These are phyloP conservation scores for Drechslerella dactyloides DNA, from an alignment of 2,329 filamentous ascomycete genomes.

Conservation along the genomic window DNA sequence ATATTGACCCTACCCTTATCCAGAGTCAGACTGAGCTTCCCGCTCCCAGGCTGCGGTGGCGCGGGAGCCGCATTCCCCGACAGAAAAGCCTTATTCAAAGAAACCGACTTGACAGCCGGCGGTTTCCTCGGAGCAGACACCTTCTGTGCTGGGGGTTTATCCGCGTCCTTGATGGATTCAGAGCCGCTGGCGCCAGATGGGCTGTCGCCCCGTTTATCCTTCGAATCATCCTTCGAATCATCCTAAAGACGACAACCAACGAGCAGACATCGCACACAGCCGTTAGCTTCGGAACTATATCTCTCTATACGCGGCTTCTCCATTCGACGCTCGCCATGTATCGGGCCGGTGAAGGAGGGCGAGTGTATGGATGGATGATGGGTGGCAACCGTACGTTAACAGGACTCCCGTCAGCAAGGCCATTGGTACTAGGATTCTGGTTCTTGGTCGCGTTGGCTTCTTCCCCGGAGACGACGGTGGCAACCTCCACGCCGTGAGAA, in stretches of 20 bases:
- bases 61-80: constrained; percentile 68
- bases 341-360: constrained; percentile 12
- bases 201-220: constrained; percentile 50
- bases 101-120: constrained; percentile 80
- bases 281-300: constrained; percentile 18
- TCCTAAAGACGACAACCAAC: constrained; percentile 41
- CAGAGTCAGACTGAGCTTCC: constrained; percentile 58
- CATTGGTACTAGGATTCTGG: constrained; percentile 32
- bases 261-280: neutral
- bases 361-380: neutral
- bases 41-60: constrained; percentile 60
- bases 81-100: constrained; percentile 82
- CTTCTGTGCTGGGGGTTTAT: constrained; percentile 54
- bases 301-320: neutral
- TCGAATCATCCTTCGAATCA: constrained; percentile 29
- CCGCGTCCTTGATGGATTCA: constrained; percentile 58
- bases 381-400: constrained; percentile 25
- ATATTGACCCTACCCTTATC: constrained; percentile 58
- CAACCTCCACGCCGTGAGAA: constrained; percentile 58
- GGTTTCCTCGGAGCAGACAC: constrained; percentile 67
- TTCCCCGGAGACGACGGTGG: constrained; percentile 54
- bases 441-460: constrained; percentile 41
- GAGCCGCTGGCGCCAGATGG: constrained; percentile 56
- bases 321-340: constrained; percentile 13
- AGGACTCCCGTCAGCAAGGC: constrained; percentile 28